Percentiles rank a stretch among this genome's conserved stretches.
phyloP scores from a whole-genome alignment of 352 stramenopile genomes.

The Elongisporangium prolatum region DNA sequence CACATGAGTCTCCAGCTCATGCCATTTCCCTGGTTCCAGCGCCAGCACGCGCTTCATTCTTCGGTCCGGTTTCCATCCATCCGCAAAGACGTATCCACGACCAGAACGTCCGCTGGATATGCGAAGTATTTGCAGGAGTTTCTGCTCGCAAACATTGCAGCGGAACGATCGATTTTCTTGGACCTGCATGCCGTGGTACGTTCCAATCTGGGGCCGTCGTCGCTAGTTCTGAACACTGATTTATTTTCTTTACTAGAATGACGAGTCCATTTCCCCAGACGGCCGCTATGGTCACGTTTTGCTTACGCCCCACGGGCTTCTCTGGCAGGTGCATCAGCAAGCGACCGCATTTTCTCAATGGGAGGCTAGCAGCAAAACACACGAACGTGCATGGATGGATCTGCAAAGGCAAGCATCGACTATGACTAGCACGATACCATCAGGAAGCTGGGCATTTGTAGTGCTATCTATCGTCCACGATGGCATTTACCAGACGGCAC shows the following conservation, averaged over 20 bases:
- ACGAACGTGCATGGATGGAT: background rate
- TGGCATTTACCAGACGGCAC: conserved; percentile 35
- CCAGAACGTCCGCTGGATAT: conserved; percentile 32
- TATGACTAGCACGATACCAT: conserved; percentile 1
- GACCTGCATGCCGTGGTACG: conserved; percentile 54
- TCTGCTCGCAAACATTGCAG: conserved; percentile 27
- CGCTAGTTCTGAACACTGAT: background rate
- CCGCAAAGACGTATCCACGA: conserved; percentile 24
- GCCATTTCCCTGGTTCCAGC: conserved; percentile 76
- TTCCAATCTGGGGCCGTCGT: background rate
- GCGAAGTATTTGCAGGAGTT: conserved; percentile 36
- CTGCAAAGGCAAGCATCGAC: background rate
- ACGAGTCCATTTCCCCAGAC: conserved; percentile 30
- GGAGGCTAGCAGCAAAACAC: conserved; percentile 2
- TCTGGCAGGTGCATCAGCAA: conserved; percentile 36
- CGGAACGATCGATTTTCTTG: conserved; percentile 31
- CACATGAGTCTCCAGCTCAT: conserved; percentile 80
- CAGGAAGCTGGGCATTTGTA: conserved; percentile 54
- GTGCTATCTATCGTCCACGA: conserved; percentile 44
- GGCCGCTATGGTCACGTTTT: conserved; percentile 34
- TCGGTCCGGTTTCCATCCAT: conserved; percentile 33
- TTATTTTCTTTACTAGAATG: conserved; percentile 22
- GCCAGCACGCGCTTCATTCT: conserved; percentile 34
- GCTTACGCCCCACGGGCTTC: conserved; percentile 30
- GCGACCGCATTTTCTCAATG: conserved; percentile 13